Conservation (phyloP, 1,284 basidiomycete species). For the Peniophora sp. region DNA sequence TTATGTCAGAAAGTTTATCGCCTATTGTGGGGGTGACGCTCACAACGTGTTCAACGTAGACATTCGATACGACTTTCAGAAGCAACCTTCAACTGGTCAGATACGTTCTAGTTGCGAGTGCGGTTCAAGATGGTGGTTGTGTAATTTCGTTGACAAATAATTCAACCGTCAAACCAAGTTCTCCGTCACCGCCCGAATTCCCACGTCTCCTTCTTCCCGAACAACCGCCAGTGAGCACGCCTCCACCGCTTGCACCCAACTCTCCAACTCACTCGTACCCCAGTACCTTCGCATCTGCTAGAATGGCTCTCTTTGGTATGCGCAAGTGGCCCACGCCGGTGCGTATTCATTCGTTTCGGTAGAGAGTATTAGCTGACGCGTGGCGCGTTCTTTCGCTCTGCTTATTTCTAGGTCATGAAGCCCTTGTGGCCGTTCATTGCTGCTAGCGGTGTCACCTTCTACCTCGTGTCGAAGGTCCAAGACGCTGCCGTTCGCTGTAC, state of each 20-base stretch:
- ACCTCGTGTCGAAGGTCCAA: conserved; percentile 57
- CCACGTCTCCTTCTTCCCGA: too few relatives aligned
- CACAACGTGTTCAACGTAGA: too few relatives aligned
- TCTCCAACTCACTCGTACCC: background rate
- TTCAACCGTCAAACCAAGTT: too few relatives aligned
- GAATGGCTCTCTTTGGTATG: conserved; percentile 67
- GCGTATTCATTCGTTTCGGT: conserved; percentile 22
- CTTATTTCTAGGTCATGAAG: conserved; percentile 42
- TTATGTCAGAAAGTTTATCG: too few relatives aligned
- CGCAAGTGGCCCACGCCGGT: conserved; percentile 74
- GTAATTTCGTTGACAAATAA: too few relatives aligned
- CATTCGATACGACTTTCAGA: too few relatives aligned
- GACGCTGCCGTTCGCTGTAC: conserved; percentile 58
- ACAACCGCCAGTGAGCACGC: background rate
- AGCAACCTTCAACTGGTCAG: too few relatives aligned
- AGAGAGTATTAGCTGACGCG: background rate
- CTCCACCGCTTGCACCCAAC: background rate
- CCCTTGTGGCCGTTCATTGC: conserved; percentile 74
- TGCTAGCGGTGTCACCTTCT: conserved; percentile 56
- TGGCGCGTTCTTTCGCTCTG: background rate
- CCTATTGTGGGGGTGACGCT: too few relatives aligned
- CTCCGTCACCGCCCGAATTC: too few relatives aligned
- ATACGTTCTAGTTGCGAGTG: too few relatives aligned
- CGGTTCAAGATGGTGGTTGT: too few relatives aligned
- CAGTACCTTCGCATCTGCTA: background rate